Evolutionary conservation across 768 basidiomycete genomes (phyloP), one percentile per base, ranked within the genome.

Genomic region (Mycena sanguinolenta): DNA sequence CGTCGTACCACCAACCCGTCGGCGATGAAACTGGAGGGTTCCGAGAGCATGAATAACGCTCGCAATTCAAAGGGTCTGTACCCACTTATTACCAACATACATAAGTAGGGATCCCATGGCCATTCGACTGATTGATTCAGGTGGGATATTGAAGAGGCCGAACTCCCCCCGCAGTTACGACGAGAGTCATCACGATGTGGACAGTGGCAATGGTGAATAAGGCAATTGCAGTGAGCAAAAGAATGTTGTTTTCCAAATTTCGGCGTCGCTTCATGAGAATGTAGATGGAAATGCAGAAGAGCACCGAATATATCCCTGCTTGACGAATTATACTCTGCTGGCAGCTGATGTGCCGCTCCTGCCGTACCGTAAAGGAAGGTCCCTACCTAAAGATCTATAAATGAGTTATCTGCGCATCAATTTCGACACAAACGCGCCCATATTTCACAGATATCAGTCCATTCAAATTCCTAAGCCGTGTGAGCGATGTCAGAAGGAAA

Each of bases 61-160:
- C 27, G n/a, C 7, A 2, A 50, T 50, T n/a, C 25, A n/a, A 39
- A 36, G 27, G 4, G 34, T 27, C 7, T 16, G n/a, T 16, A 77
- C 80, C 65, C 65, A 80, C 80, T 81, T 81, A 76, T 77, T 80
- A 23, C 75, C 77, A 50, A 76, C 79, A 54, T 78, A 80, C 8
- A 79, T 75, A 14, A 81, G 71, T 42, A 70, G 76, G 58, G 79
- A 76, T 69, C 58, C 70, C 28, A 69, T 75, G 58, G 75, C 75
- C 17, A 81, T 54, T 58, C 77, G 69, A 53, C 70, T 70, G 32
- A n/a, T n/a, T 77, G 73, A 36, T n/a, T n/a, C n/a, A n/a, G n/a
- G n/a, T n/a, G 79, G 77, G 32, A 80, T 75, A 30, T 74, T 75
- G 42, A 76, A 66, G 36, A 65, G 50, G n/a, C 79, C 76, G 46